Base-by-base conservation (phyloP, 257 asterid species). In the Voacanga thouarsii region DNA sequence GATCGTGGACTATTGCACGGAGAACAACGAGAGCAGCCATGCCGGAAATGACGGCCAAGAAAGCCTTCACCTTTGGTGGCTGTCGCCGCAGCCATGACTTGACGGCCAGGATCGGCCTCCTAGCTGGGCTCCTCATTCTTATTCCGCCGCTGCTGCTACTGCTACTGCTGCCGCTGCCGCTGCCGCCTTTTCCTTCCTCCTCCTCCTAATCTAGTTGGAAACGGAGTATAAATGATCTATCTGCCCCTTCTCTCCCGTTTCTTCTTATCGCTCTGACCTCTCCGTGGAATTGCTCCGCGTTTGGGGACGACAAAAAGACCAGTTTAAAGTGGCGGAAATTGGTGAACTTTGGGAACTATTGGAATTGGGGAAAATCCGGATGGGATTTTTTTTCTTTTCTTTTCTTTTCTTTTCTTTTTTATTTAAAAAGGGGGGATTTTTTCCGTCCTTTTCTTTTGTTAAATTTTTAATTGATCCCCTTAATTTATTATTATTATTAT, bases 11-110 rank as follows among this genome's bases (percentile, higher is more conserved):
- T 75, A 94, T 89, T 44, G 95, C 91, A 64, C 99, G 97, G 77
- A 94, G 94, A 83, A 91, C 80, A 30, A 91, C 90, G n/a, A 94
- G 95, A 55, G 94, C 90, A 67, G 89, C 84, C 99, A 94, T 89
- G 84, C 97, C 97, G 84, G 89, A 70, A 70, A 91, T 82, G 6
- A 92, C 96, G 75, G 93, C 97, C 26, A 94, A 90, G 69, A 92
- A 92, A 37, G 95, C 96, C 91, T 91, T 94, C 37, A 91, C 97
- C 88, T 92, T 94, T 1, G 97, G 95, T 75, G 97, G 99, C 86
- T 94, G 99, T 82, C 99, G 86, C 86, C 90, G 91, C 30, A 92
- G 88, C 99, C 99, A 94, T 74, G 85, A 71, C 81, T 85, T 69
- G 64, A 83, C 88, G 55, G 88, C 90, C 47, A 91, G 94, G 92